Conservation (phyloP, 805 yeast genomes). For the Yarrowia yakushimensis region DNA sequence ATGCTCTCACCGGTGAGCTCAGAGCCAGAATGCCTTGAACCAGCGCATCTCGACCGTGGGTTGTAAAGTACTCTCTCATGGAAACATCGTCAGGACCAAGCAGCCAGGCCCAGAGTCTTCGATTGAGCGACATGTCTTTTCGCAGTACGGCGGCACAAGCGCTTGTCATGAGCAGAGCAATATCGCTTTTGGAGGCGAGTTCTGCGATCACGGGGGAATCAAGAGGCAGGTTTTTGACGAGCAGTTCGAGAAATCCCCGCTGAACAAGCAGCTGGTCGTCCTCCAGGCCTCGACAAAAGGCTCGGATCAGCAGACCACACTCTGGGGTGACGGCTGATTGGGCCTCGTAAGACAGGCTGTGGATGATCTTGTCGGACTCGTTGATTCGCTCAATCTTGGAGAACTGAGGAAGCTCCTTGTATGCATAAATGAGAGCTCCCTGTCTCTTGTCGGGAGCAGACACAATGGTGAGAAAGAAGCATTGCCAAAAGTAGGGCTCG, state of each 20-base stretch:
- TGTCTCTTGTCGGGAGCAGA: constrained; percentile 73
- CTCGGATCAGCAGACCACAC: constrained; percentile 71
- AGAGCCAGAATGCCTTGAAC: constrained; percentile 53
- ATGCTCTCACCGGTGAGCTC: constrained; percentile 32
- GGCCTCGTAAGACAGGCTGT: constrained; percentile 44
- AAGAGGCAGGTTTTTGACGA: constrained; percentile 64
- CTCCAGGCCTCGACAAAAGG: constrained; percentile 64
- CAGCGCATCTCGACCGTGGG: constrained; percentile 52
- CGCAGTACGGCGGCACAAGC: constrained; percentile 68
- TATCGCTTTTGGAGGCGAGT: constrained; percentile 51
- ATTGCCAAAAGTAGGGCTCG: constrained; percentile 83
- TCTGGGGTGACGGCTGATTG: constrained; percentile 66
- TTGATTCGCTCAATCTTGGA: constrained; percentile 7
- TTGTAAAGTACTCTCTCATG: constrained; percentile 56
- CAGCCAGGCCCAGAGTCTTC: constrained; percentile 92
- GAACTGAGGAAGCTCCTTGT: constrained; percentile 61
- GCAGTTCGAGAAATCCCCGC: constrained; percentile 82
- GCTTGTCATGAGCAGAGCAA: constrained; percentile 54
- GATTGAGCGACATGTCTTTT: constrained; percentile 89
- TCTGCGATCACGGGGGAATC: constrained; percentile 54
- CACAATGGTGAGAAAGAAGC: constrained; percentile 68
- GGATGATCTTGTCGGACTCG: constrained; percentile 15
- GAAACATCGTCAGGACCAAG: constrained; percentile 66
- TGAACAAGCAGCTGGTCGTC: constrained; percentile 70
- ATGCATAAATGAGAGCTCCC: constrained; percentile 80